Evolutionary conservation across 2,329 filamentous ascomycete genomes (phyloP).

Genomic region (Colletotrichum falcatum): DNA sequence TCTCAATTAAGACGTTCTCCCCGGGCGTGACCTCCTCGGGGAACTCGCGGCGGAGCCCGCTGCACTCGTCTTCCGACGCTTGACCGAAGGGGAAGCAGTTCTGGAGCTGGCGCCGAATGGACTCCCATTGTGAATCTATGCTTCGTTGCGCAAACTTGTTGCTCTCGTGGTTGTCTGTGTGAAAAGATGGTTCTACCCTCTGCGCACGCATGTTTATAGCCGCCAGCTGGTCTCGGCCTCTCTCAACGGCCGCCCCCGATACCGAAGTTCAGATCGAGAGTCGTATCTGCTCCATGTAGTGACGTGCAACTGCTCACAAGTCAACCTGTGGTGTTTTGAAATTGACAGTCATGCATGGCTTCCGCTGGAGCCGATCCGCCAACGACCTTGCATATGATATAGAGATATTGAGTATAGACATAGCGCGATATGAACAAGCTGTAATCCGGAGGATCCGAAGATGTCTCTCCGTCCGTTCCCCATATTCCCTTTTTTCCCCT

Average conservation of each 20-base stretch:
- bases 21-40: too few relatives aligned
- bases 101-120: too few relatives aligned
- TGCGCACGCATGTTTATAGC: background rate
- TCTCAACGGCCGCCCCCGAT: background rate
- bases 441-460: background rate
- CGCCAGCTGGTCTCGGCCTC: background rate
- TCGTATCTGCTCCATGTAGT: background rate
- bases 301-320: background rate
- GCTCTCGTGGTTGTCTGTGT: too few relatives aligned
- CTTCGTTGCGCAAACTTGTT: too few relatives aligned
- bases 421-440: slow-evolving; percentile 2
- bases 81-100: too few relatives aligned
- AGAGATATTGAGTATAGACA: background rate
- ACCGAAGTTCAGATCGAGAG: background rate
- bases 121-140: too few relatives aligned
- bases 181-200: background rate
- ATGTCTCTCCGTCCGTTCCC: background rate
- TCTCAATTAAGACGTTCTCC: too few relatives aligned
- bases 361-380: background rate
- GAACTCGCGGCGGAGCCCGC: too few relatives aligned
- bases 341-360: background rate
- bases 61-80: too few relatives aligned
- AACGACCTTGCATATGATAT: background rate
- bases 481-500: slow-evolving; percentile 3
- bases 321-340: background rate